Base-by-base conservation (phyloP, 108 stramenopile species). In the Fistulifera pelliculosa region DNA sequence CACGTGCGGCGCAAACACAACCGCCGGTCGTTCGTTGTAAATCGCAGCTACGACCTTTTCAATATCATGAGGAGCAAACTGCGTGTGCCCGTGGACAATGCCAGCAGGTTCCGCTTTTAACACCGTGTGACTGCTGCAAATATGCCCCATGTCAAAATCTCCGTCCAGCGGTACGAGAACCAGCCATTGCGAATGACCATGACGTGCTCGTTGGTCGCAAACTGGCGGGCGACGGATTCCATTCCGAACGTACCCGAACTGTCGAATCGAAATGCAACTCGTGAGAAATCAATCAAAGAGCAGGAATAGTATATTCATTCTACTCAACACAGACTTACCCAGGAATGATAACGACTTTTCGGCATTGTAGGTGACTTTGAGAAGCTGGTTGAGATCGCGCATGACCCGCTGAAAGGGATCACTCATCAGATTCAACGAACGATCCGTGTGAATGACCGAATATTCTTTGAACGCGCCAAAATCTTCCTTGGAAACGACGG, bases 121-220 rank as follows among this genome's bases (percentile, higher is more conserved):
- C 17, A 95, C 90, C 22, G 85, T 88, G 47, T 90, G 88, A 12
- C 80, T 81, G 38, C 67, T 60, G 16, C 81, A 78, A 44, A 85
- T 85, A 42, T 71, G 61, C 28, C 93, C 89, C 69, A 87, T 83
- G 42, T 94, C 89, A 95, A 95, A 58, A 95, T 90, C 54, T 95
- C 91, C 12, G 90, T 91, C 94, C 94, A 95, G 2, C 94, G 83
- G 60, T 78, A 95, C 49, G 66, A 70, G 62, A 95, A 95, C 89
- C 89, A 95, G 0, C 94, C 94, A 47, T 95, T 87, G 31, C 94
- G 75, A 58, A 95, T 77, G 22, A 95, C 91, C 76, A 95, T 83
- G 56, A 86, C 88, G 59, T 95, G 77, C 66, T 93, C 69, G 54
- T 87, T 76, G 53, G 74, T 83, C n/a, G 80, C 94, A 70, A 91